A percentile compares a stretch with the other conserved stretches of the same genome.
phyloP scores from a whole-genome alignment of 2,329 filamentous ascomycete species.

The Aureobasidium sp. region DNA sequence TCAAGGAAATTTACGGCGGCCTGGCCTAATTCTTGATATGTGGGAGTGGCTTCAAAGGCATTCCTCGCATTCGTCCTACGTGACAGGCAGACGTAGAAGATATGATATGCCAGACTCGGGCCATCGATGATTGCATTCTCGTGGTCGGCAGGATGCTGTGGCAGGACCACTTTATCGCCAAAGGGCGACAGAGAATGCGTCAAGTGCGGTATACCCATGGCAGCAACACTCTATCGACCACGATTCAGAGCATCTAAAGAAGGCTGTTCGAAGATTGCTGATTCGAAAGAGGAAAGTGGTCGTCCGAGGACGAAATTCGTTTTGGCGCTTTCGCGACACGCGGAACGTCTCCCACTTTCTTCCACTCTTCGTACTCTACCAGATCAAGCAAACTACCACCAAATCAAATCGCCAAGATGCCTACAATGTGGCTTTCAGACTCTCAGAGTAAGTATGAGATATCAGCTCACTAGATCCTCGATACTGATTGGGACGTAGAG shows the following conservation, averaged over 20 bases:
- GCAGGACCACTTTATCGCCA: conserved; percentile 12
- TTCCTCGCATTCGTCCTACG: conserved; percentile 34
- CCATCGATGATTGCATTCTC: conserved; percentile 60
- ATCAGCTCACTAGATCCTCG: background rate
- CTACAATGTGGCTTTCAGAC: conserved; percentile 93
- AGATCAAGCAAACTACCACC: background rate
- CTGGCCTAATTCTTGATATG: conserved; percentile 57
- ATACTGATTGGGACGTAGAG: conserved; percentile 49
- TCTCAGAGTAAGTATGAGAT: conserved; percentile 66
- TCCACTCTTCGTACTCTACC: background rate
- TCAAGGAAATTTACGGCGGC: conserved; percentile 58
- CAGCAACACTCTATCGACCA: background rate
- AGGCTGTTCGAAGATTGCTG: background rate
- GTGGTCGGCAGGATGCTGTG: conserved; percentile 12
- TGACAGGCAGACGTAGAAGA: conserved; percentile 53
- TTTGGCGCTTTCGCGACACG: background rate
- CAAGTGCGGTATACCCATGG: conserved; percentile 19
- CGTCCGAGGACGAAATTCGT: background rate
- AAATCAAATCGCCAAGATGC: conserved; percentile 45
- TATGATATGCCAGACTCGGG: conserved; percentile 67
- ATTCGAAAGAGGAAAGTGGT: background rate
- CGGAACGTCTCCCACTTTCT: background rate
- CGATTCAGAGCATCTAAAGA: background rate
- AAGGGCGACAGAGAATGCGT: conserved; percentile 16
- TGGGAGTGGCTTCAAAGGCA: conserved; percentile 48